Percentiles rank a stretch among this genome's conserved stretches.
Conservation (phyloP, 164 flowering plant species). For the Vitis rupestris region DNA sequence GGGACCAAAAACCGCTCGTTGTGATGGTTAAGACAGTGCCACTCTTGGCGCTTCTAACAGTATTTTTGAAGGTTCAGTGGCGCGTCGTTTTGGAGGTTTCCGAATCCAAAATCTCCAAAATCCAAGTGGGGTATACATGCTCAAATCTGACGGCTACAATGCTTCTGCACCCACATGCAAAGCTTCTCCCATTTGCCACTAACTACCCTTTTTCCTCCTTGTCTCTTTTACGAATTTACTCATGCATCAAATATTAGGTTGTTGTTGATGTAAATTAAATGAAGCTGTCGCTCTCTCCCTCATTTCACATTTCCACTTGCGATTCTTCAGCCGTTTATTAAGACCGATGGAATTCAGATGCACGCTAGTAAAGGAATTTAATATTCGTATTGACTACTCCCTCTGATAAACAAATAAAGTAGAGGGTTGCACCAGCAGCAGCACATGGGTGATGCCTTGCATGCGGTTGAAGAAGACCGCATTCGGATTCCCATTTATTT, state of each 20-base stretch:
- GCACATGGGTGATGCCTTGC: slow-evolving; percentile 11
- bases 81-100: slow-evolving; percentile 33
- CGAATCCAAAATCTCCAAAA: slow-evolving; percentile 8
- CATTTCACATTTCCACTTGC: no score
- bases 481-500: not conserved
- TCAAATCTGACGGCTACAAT: slow-evolving; percentile 6
- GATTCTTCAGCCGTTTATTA: slow-evolving; percentile 9
- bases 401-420: not conserved
- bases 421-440: not conserved
- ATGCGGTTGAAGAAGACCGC: not conserved
- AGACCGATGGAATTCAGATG: slow-evolving; percentile 11
- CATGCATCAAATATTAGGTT: no score
- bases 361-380: slow-evolving; percentile 14
- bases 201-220: slow-evolving; percentile 15
- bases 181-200: slow-evolving; percentile 38
- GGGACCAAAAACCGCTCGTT: slow-evolving; percentile 26
- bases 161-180: slow-evolving; percentile 31
- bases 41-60: no score
- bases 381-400: slow-evolving; percentile 11
- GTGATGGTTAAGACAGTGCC: not conserved
- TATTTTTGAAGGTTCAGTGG: slow-evolving; percentile 2
- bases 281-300: no score
- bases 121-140: slow-evolving; percentile 28
- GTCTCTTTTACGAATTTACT: not conserved
- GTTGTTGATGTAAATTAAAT: no score